Evolutionary conservation across 139 green algal species (phyloP).

Genomic region (Diplosphaera chodatii): DNA sequence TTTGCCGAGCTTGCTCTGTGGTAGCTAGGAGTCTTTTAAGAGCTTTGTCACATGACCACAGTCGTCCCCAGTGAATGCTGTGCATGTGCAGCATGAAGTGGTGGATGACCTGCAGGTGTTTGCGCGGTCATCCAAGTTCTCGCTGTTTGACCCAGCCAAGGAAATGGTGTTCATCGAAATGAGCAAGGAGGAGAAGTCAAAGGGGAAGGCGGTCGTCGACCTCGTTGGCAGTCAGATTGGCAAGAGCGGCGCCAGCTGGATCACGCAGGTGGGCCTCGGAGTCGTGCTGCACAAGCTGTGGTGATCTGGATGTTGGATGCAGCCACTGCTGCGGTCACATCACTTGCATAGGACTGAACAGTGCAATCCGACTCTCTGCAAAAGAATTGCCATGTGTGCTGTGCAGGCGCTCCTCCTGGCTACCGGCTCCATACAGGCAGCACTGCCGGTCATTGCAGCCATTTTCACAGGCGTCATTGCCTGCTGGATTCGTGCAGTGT

Average conservation of each 20-base stretch:
- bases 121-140: constrained; percentile 69
- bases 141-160: constrained; percentile 75
- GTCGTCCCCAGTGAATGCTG: too few species aligned
- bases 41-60: too few species aligned
- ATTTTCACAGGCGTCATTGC: constrained; percentile 45
- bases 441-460: constrained; percentile 43
- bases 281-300: too few species aligned
- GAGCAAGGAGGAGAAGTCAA: constrained; percentile 65
- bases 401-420: constrained; percentile 54
- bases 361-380: too few species aligned
- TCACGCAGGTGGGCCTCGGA: constrained; percentile 33
- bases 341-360: too few species aligned
- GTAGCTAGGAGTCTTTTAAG: too few species aligned
- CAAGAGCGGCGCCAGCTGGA: constrained; percentile 58
- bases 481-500: constrained; percentile 47
- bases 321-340: too few species aligned
- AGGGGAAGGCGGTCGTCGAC: constrained; percentile 84
- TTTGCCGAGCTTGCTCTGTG: too few species aligned
- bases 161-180: constrained; percentile 91
- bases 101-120: constrained; percentile 43
- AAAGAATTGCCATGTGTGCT: too few species aligned
- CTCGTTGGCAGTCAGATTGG: constrained; percentile 74
- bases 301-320: too few species aligned
- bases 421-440: constrained; percentile 40
- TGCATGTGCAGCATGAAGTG: too few species aligned